Evolutionary conservation across 2,329 filamentous ascomycete genomes (phyloP), one percentile per base, ranked within the genome.

Genomic region (Endocalyx cinctus): DNA sequence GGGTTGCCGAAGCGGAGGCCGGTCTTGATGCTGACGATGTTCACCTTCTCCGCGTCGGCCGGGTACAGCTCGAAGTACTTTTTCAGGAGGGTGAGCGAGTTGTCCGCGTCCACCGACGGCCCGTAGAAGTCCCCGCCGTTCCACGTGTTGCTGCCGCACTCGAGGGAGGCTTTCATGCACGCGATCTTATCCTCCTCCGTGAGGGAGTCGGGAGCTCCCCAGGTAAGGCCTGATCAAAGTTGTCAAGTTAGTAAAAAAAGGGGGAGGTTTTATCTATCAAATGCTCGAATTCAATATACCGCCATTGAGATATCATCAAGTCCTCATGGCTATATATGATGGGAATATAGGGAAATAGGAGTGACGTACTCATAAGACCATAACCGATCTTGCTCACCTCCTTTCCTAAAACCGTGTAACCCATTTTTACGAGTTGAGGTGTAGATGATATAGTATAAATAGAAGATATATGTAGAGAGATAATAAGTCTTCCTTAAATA

Each of bases 91-190:
- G 67, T 63, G 28, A 74, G 52, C 2, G 68, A 70, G 48, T 74
- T 71, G 19, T 44, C 38, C 37, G 59, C 57, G n/a, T n/a, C n/a
- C 4, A 65, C 57, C 1, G 62, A 60, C 4, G 53, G 43, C 19
- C 72, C 72, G 47, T 77, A 77, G 38, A 74, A 61, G 43, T 74
- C 67, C 27, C 64, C 67, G 13, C 58, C 69, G 34, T 75, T 75
- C 67, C 70, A 74, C 22, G 55, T 50, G 35, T 53, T 55, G 31
- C 46, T 47, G 13, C 52, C 46, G 17, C 37, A 28, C 12, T 44
- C 43, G 5, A 71, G 49, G 4, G 67, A 50, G 25, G 66, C 64
- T 49, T 66, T 65, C 43, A 74, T 58, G 15, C 66, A 61, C 19
- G 60, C 57, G 39, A 69, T 64, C 15, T 55, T 45, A 25, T 61